phyloP scores from a whole-genome alignment of 1,284 basidiomycete species.

The Fomitopsis pinicola region DNA sequence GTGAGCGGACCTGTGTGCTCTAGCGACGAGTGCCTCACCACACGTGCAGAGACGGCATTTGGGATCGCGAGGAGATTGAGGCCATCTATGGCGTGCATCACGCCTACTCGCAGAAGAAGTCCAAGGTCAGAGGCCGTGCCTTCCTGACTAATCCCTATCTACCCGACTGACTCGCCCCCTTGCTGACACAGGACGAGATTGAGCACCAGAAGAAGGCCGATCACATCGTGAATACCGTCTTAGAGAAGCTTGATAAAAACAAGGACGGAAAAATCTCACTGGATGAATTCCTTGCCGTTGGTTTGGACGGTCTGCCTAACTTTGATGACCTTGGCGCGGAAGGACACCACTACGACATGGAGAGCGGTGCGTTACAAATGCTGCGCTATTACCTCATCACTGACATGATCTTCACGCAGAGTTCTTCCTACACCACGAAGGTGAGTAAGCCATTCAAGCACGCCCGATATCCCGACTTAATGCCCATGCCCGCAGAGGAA shows the following conservation, averaged over 20 bases:
- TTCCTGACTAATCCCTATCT: background rate
- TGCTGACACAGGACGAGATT: conserved; percentile 54
- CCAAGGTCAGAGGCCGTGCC: conserved; percentile 44
- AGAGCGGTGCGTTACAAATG: conserved; percentile 56
- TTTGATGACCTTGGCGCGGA: conserved; percentile 88
- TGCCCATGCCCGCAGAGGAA: conserved; percentile 49
- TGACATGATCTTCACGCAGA: conserved; percentile 36
- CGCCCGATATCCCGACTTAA: background rate
- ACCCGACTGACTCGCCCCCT: background rate
- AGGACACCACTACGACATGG: conserved; percentile 90
- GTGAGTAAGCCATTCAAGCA: conserved; percentile 32
- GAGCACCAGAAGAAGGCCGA: conserved; percentile 86
- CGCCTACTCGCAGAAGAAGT: conserved; percentile 85
- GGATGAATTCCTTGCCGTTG: conserved; percentile 79
- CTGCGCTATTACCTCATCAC: background rate
- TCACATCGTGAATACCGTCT: conserved; percentile 73
- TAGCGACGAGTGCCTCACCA: background rate
- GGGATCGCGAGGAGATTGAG: conserved; percentile 82
- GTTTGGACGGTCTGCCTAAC: conserved; percentile 77
- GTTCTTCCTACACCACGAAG: conserved; percentile 93
- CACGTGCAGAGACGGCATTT: conserved; percentile 54
- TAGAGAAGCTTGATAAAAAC: conserved; percentile 75
- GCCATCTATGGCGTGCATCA: conserved; percentile 96
- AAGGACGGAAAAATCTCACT: conserved; percentile 75
- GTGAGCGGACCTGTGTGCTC: conserved; percentile 33